These are phyloP conservation scores for Botrytis medusae DNA, from an alignment of 2,329 filamentous ascomycete species.

Conservation along the genomic window DNA sequence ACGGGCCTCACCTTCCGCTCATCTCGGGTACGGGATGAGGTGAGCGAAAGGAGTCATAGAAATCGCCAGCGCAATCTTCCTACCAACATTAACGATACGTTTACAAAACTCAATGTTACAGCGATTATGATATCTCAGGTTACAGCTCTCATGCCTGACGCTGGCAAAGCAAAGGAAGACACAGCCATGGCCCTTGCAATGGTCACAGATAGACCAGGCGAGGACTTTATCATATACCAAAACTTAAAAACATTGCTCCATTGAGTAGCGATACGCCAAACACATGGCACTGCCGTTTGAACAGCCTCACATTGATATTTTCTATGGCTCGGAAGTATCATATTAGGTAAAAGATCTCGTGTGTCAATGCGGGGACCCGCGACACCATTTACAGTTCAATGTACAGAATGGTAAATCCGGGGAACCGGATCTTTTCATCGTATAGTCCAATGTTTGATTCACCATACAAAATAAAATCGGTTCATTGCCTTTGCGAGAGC, in stretches of 20 bases:
- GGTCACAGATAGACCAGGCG: slow-evolving; percentile 6
- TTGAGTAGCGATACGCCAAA: slow-evolving; percentile 4
- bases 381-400: slow-evolving; percentile 10
- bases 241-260: neutral
- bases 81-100: neutral
- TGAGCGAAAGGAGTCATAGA: slow-evolving; percentile 17
- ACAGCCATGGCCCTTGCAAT: slow-evolving; percentile 7
- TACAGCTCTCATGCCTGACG: slow-evolving; percentile 10
- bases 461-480: slow-evolving; percentile 1
- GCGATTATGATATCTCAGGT: neutral
- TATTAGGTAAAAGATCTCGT: slow-evolving; percentile 20
- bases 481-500: neutral
- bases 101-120: neutral
- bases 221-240: neutral
- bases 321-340: neutral
- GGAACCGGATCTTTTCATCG: slow-evolving; percentile 17
- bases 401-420: slow-evolving; percentile 17
- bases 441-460: slow-evolving; percentile 14
- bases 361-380: slow-evolving; percentile 18
- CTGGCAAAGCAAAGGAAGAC: slow-evolving; percentile 1
- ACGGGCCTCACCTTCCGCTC: slow-evolving; percentile 26
- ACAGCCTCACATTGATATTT: neutral
- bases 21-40: slow-evolving; percentile 22
- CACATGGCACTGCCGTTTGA: neutral
- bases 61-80: slow-evolving; percentile 6